A percentile compares a stretch with the other conserved stretches of the same genome.
These are phyloP conservation scores for Xylariaceae sp. DNA, from an alignment of 2,329 filamentous ascomycete genomes.

Conservation along the genomic window DNA sequence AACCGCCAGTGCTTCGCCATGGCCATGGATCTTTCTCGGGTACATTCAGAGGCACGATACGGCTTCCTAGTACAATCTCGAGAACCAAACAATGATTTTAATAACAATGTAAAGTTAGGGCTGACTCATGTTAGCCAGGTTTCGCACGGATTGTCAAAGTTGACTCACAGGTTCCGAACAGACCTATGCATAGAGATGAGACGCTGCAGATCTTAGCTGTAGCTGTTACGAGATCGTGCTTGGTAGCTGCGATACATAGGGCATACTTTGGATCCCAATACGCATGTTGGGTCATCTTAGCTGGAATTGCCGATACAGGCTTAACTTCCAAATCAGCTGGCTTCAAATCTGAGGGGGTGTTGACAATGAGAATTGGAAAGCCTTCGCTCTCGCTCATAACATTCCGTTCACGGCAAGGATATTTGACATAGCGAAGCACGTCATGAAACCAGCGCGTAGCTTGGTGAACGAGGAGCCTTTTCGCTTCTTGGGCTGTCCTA, in stretches of 20 bases:
- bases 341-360: slow-evolving; percentile 41
- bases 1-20: slow-evolving; percentile 73
- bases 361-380: slow-evolving; percentile 11
- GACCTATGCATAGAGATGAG: slow-evolving; percentile 78
- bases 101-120: slow-evolving; percentile 72
- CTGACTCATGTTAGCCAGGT: slow-evolving; percentile 82
- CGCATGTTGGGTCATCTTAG: slow-evolving; percentile 52
- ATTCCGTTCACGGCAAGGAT: slow-evolving; percentile 32
- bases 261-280: slow-evolving; percentile 56
- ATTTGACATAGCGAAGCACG: slow-evolving; percentile 66
- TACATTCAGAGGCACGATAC: slow-evolving; percentile 72
- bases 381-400: slow-evolving; percentile 31
- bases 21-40: slow-evolving; percentile 78
- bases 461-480: slow-evolving; percentile 83
- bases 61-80: slow-evolving; percentile 63
- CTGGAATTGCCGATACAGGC: slow-evolving; percentile 69
- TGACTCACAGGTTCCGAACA: slow-evolving; percentile 76
- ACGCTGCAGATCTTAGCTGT: slow-evolving; percentile 81
- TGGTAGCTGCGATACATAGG: slow-evolving; percentile 62
- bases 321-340: slow-evolving; percentile 48
- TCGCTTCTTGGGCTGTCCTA: slow-evolving; percentile 60
- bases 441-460: slow-evolving; percentile 76
- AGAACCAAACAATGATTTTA: slow-evolving; percentile 70
- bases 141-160: slow-evolving; percentile 84
- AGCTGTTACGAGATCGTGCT: slow-evolving; percentile 78